Evolutionary conservation across 306 rosid species (phyloP), one percentile per base, ranked within the genome.

Genomic region (Quercus agrifolia): DNA sequence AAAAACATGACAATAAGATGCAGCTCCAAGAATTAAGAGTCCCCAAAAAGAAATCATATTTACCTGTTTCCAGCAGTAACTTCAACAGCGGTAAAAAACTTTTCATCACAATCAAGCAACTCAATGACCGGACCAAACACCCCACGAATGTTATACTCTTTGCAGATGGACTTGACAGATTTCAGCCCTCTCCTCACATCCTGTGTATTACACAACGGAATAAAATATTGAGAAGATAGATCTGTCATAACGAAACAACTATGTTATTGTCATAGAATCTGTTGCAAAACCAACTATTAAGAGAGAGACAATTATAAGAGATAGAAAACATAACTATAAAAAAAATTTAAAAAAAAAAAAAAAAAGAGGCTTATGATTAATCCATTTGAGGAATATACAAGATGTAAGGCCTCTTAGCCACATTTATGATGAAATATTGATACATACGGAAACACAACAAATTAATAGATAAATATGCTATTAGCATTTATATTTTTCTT

Each of bases 61-160:
- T 6, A 94, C 99, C 99, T 95, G 87, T 92, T 95, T 85, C 97
- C 99, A 1, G 99, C 99, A 52, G 98, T 95, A 73, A 95, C 97
- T 89, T 95, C 98, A 77, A 95, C 99, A 4, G 99, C 99, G 13
- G 95, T 92, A 83, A 92, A 95, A 84, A 92, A 95, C 31, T 81
- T 95, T 30, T 95, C 99, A 25, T 95, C 99, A 66, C 99, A 95
- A 77, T 85, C 90, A 80, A 95, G 88, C 86, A 92, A 87, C 92
- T 95, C 97, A 74, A 95, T 91, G 76, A 95, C 91, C 64, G 99
- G 99, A 78, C 99, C 99, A 79, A 81, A 85, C 80, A 95, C 97
- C 81, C 97, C 99, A 84, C 89, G 83, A 84, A 94, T 88, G 31
- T 73, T 76, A 72, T 86, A 87, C 85, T 88, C 90, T 77, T 75